phyloP scores from a whole-genome alignment of 768 basidiomycete species.

The Podaxis sp. region DNA sequence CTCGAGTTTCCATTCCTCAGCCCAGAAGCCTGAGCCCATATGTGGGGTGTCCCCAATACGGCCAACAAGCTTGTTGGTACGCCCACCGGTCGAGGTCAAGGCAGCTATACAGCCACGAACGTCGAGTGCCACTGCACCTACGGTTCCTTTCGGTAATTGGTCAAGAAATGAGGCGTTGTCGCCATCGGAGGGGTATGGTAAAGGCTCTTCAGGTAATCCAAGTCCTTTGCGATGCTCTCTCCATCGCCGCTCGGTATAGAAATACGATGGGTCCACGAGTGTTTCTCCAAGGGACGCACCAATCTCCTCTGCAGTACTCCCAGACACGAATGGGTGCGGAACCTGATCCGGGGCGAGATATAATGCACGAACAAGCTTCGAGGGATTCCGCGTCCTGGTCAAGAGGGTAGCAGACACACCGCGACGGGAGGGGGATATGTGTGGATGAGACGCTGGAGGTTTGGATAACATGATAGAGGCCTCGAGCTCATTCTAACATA shows the following conservation, averaged over 20 bases:
- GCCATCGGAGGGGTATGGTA: slow-evolving; percentile 32
- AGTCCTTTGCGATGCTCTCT: slow-evolving; percentile 71
- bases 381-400: slow-evolving; percentile 69
- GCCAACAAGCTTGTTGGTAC: slow-evolving; percentile 81
- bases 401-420: slow-evolving; percentile 66
- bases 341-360: slow-evolving; percentile 65
- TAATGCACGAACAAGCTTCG: slow-evolving; percentile 62
- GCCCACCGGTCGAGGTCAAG: slow-evolving; percentile 79
- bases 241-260: slow-evolving; percentile 76
- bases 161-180: slow-evolving; percentile 39
- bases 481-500: slow-evolving; percentile 72
- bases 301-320: slow-evolving; percentile 57
- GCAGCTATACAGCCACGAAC: slow-evolving; percentile 67
- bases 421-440: slow-evolving; percentile 56
- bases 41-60: slow-evolving; percentile 81
- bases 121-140: slow-evolving; percentile 84
- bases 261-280: slow-evolving; percentile 74
- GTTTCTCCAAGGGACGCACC: slow-evolving; percentile 53
- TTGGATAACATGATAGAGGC: slow-evolving; percentile 78
- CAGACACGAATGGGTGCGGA: slow-evolving; percentile 73
- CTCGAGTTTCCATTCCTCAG: slow-evolving; percentile 62
- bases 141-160: slow-evolving; percentile 70
- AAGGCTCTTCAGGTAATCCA: slow-evolving; percentile 68
- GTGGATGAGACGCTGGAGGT: slow-evolving; percentile 64
- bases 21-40: slow-evolving; percentile 82